These are phyloP conservation scores for Piromyces sp. DNA, from an alignment of 192 early-diverging fungal species.

Conservation along the genomic window DNA sequence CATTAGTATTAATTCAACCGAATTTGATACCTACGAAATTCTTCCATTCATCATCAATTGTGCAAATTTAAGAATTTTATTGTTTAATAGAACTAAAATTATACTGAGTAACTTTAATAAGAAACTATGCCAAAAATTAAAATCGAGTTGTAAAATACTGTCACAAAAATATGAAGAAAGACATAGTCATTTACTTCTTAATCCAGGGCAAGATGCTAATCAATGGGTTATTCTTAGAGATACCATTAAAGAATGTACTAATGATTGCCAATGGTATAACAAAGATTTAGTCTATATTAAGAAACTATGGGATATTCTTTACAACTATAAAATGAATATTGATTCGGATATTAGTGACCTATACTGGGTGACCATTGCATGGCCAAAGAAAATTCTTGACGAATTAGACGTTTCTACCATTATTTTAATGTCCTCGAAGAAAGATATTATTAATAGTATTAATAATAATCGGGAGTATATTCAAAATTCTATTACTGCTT, in stretches of 20 bases:
- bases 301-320: neutral
- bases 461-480: neutral
- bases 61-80: neutral
- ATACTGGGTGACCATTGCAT: neutral
- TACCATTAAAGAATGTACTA: neutral
- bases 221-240: neutral
- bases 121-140: neutral
- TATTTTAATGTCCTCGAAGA: neutral
- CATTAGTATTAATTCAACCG: neutral
- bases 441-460: neutral
- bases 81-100: neutral
- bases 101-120: neutral
- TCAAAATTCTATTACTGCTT: neutral
- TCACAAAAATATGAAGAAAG: neutral
- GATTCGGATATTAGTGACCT: neutral
- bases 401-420: neutral
- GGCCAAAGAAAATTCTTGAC: neutral
- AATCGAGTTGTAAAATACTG: neutral
- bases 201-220: neutral
- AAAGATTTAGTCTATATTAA: neutral
- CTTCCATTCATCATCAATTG: neutral
- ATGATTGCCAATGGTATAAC: neutral
- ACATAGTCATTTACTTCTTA: neutral
- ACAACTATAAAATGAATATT: neutral
- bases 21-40: neutral